A percentile compares a stretch with the other conserved stretches of the same genome.
phyloP scores from a whole-genome alignment of 2,329 filamentous ascomycete genomes.

The Diplodia seriata region DNA sequence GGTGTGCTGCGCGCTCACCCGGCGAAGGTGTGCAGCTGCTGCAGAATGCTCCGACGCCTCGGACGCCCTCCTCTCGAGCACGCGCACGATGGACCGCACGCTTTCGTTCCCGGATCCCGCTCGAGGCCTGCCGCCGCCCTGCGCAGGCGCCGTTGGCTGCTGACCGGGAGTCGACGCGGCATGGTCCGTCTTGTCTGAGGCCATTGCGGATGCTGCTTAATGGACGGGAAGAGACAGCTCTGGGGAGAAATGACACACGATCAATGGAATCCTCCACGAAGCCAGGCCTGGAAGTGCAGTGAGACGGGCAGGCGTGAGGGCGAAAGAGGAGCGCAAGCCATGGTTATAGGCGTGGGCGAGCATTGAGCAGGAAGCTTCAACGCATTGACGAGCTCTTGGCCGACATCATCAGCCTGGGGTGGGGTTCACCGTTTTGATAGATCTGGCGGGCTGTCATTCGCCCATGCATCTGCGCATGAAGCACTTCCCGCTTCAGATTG shows the following conservation, averaged over 20 bases:
- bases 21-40: background rate
- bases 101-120: background rate
- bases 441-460: constrained; percentile 12
- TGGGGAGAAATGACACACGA: background rate
- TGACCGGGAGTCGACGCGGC: background rate
- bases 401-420: constrained; percentile 18
- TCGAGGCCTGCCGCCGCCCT: background rate
- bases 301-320: background rate
- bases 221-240: background rate
- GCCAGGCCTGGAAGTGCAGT: background rate
- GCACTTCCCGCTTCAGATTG: constrained; percentile 22
- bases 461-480: constrained; percentile 1
- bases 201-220: constrained; percentile 4
- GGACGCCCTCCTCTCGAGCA: constrained; percentile 7
- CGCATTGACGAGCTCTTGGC: constrained; percentile 26
- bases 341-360: background rate
- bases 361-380: constrained; percentile 14
- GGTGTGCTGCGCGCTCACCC: background rate
- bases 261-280: background rate
- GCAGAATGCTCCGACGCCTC: constrained; percentile 6
- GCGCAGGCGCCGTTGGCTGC: background rate
- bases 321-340: background rate
- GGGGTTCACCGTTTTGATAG: background rate
- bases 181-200: constrained; percentile 8
- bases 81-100: constrained; percentile 4